phyloP scores from a whole-genome alignment of 2,329 filamentous ascomycete species.

The Didymella segeticola region DNA sequence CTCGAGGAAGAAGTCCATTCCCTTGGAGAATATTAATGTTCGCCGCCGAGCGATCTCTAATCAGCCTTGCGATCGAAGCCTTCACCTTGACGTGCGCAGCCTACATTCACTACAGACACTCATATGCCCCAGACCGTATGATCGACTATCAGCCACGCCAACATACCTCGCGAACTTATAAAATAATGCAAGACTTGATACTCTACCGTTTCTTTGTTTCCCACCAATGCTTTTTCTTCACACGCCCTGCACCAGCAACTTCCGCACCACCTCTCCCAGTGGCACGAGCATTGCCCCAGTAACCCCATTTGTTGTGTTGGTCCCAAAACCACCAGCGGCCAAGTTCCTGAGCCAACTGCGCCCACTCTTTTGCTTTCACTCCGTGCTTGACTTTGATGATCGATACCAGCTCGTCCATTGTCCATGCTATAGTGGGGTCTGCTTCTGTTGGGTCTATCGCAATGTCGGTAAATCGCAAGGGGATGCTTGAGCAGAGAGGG shows the following conservation, averaged over 20 bases:
- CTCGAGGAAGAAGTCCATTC: constrained; percentile 45
- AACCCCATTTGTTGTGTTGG: constrained; percentile 23
- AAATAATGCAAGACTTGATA: too few species aligned
- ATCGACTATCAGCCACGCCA: too few species aligned
- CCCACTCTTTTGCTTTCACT: constrained; percentile 19
- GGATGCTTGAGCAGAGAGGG: constrained; percentile 24
- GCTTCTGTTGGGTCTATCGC: constrained; percentile 18
- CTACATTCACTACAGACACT: too few species aligned
- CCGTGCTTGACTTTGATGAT: constrained; percentile 23
- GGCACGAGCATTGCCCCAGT: constrained; percentile 23
- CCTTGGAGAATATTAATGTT: too few species aligned
- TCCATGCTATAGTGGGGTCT: constrained; percentile 22
- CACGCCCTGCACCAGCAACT: constrained; percentile 17
- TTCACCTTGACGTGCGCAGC: too few species aligned
- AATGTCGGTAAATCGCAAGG: constrained; percentile 22
- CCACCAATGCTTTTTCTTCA: constrained; percentile 29
- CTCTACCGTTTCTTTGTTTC: constrained; percentile 20
- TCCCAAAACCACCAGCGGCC: constrained; percentile 28
- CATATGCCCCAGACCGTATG: too few species aligned
- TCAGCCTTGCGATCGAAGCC: too few species aligned
- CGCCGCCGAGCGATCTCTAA: too few species aligned
- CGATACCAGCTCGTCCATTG: constrained; percentile 19
- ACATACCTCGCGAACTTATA: too few species aligned
- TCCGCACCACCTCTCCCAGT: constrained; percentile 21
- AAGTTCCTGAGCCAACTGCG: constrained; percentile 18